Evolutionary conservation across 1,284 basidiomycete species (phyloP).

Genomic region (Leccinum pachyderme): DNA sequence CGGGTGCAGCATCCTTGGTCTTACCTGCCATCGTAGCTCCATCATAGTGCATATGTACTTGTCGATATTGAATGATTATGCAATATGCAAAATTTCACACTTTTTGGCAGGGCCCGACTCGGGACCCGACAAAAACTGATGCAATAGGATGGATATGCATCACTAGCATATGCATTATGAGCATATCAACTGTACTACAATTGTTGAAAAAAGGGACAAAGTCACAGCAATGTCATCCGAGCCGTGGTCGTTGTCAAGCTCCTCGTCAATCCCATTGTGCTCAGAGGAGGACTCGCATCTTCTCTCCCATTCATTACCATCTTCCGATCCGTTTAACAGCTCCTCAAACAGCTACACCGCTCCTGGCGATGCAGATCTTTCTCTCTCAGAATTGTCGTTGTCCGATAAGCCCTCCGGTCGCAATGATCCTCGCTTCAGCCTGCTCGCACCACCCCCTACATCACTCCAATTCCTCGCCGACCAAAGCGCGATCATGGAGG

Average conservation of each 20-base stretch:
- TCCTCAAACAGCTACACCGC: constrained; percentile 45
- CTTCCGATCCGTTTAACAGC: constrained; percentile 31
- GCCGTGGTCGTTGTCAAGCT: constrained; percentile 30
- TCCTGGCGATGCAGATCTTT: constrained; percentile 53
- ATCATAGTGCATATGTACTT: too few relatives aligned
- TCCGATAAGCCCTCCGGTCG: constrained; percentile 37
- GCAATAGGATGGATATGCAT: too few relatives aligned
- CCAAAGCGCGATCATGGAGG: constrained; percentile 28
- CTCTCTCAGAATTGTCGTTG: constrained; percentile 60
- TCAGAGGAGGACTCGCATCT: constrained; percentile 41
- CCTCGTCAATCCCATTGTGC: constrained; percentile 26
- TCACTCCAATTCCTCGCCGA: constrained; percentile 26
- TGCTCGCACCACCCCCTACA: constrained; percentile 39
- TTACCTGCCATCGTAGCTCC: too few relatives aligned
- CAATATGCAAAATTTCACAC: too few relatives aligned
- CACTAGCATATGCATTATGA: too few relatives aligned
- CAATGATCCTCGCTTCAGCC: constrained; percentile 38
- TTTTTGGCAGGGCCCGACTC: too few relatives aligned
- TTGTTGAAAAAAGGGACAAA: too few relatives aligned
- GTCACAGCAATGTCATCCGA: constrained; percentile 27
- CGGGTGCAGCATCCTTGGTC: too few relatives aligned
- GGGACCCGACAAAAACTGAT: too few relatives aligned
- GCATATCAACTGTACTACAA: too few relatives aligned
- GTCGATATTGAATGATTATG: too few relatives aligned
- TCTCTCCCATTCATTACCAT: constrained; percentile 49